Base-by-base conservation (phyloP, 169 alveolate species). In the Eimeria maxima region DNA sequence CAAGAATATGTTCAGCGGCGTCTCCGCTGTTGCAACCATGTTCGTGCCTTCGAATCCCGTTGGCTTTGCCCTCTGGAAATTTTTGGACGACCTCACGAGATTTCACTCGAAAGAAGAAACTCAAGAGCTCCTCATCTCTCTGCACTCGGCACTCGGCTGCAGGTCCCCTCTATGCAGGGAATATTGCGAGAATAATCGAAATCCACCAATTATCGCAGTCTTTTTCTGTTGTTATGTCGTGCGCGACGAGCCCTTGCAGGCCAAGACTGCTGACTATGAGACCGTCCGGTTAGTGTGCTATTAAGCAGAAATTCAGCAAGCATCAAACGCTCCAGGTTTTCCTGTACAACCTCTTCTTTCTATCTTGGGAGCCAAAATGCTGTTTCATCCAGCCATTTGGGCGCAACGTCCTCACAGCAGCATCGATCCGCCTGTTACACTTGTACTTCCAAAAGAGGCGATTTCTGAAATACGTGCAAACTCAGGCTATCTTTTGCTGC, bases 1-100 rank as follows among this genome's bases (percentile, higher is more conserved):
- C 11, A 81, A 53, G 24, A 81, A 81, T 27, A 29, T 16, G 90
- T 53, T 81, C 6, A 81, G 69, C 22, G 55, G n/a, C 29, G 27
- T n/a, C 90, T 81, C 73, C 44, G 90, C 80, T 14, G 29, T 69
- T 10, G 24, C 50, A 69, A 69, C 80, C 80, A 69, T 69, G 22
- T 69, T 69, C 44, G 8, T 33, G 18, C 16, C 29, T 69, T n/a
- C 2, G 22, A 0, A 1, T 0, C 50, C 50, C 80, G 27, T 69
- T 24, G 22, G 24, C n/a, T n/a, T 65, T 33, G 24, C 29, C 78
- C 14, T 20, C 20, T 16, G 0, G 44, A 7, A 3, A 0, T 2
- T 24, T 29, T 10, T n/a, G 4, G 50, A 47, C n/a, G n/a, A 33
- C 20, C 50, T 33, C n/a, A 0, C 50, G 27, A 27, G n/a, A 33